Percentiles rank a stretch among this genome's conserved stretches.
These are phyloP conservation scores for Paulownia fortunei DNA, from an alignment of 257 asterid genomes.

Conservation along the genomic window DNA sequence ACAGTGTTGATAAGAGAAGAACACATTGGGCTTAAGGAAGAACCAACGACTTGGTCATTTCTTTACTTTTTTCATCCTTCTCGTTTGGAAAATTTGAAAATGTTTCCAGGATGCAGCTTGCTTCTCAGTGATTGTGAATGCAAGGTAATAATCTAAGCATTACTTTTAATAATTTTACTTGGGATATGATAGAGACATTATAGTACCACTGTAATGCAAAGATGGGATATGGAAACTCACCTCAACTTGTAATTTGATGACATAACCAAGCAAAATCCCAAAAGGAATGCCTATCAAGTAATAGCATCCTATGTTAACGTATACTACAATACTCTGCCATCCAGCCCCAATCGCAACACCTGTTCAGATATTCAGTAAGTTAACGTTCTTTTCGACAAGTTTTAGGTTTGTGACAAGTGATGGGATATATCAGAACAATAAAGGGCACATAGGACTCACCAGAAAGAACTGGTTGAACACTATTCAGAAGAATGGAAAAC, in stretches of 20 bases:
- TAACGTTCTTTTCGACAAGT: neutral
- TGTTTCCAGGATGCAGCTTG: too few relatives aligned
- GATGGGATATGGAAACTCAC: constrained; percentile 32
- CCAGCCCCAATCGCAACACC: constrained; percentile 85
- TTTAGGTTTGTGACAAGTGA: too few relatives aligned
- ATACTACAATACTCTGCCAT: constrained; percentile 66
- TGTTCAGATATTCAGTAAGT: constrained; percentile 7
- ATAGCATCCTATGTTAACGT: constrained; percentile 62
- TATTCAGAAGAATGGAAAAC: constrained; percentile 65
- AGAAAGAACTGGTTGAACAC: constrained; percentile 73
- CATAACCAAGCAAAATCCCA: constrained; percentile 64
- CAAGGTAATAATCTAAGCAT: too few relatives aligned
- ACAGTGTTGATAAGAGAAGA: too few relatives aligned
- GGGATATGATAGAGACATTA: neutral
- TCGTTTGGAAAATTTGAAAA: too few relatives aligned
- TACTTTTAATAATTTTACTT: too few relatives aligned
- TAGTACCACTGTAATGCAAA: neutral
- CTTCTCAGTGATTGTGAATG: too few relatives aligned
- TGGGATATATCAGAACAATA: too few relatives aligned
- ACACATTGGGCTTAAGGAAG: too few relatives aligned
- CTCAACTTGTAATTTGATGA: constrained; percentile 53
- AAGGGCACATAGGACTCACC: too few relatives aligned
- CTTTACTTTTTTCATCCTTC: too few relatives aligned
- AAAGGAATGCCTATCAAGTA: constrained; percentile 66
- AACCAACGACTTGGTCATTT: too few relatives aligned